Evolutionary conservation across 495 filamentous ascomycete genomes (phyloP).

Genomic region (Aspergillus avenaceus): DNA sequence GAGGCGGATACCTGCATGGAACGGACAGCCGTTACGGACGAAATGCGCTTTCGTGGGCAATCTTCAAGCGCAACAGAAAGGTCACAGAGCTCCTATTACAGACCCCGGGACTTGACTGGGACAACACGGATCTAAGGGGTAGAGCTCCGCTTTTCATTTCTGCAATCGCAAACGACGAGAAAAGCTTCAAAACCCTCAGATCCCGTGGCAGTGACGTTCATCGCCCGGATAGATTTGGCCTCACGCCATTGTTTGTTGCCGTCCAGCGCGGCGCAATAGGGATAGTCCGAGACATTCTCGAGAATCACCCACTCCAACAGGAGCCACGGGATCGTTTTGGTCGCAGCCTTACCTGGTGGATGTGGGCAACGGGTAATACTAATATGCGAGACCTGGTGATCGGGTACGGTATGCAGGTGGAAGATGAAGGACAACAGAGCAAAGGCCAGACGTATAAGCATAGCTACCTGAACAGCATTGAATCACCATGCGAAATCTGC

Average conservation of each 20-base stretch:
- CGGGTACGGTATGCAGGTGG: background rate
- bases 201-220: background rate
- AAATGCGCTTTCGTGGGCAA: background rate
- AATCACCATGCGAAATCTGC: background rate
- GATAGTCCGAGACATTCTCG: background rate
- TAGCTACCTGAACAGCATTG: background rate
- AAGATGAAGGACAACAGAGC: background rate
- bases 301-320: background rate
- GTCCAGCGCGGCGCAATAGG: background rate
- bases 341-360: background rate
- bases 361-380: background rate
- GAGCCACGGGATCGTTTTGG: background rate
- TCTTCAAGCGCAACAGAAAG: background rate
- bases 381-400: background rate
- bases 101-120: background rate
- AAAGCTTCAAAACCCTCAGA: background rate
- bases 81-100: background rate
- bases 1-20: background rate
- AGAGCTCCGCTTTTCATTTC: background rate
- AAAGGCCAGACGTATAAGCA: no score
- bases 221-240: conserved; percentile 1
- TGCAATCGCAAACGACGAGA: background rate
- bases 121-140: background rate
- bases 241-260: background rate
- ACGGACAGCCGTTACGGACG: background rate